Evolutionary conservation across 83 land plant species (phyloP).

Genomic region (Larix sibirica): DNA sequence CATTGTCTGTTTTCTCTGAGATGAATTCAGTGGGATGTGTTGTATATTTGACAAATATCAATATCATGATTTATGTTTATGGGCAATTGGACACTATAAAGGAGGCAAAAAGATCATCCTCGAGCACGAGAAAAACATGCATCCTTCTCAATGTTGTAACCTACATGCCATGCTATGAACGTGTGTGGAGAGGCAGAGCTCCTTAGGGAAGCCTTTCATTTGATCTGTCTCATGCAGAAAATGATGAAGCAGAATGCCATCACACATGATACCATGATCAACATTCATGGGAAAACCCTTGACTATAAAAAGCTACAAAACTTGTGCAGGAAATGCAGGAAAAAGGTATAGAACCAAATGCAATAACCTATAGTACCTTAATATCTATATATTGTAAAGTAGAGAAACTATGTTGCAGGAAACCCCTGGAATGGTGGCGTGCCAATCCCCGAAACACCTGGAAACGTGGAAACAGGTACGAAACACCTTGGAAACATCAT

Average conservation of each 20-base stretch:
- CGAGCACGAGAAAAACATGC: slow-evolving; percentile 71
- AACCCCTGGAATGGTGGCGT: too few species aligned
- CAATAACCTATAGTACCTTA: slow-evolving; percentile 80
- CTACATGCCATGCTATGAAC: slow-evolving; percentile 77
- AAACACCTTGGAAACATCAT: too few species aligned
- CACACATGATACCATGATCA: slow-evolving; percentile 88
- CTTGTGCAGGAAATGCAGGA: slow-evolving; percentile 78
- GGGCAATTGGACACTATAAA: slow-evolving; percentile 78
- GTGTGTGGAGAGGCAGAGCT: slow-evolving; percentile 88
- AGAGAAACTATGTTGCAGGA: slow-evolving; percentile 19
- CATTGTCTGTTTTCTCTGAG: slow-evolving; percentile 69
- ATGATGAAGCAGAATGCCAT: slow-evolving; percentile 78
- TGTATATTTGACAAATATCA: slow-evolving; percentile 72
- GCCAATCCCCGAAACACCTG: too few species aligned
- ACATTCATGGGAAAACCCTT: slow-evolving; percentile 64
- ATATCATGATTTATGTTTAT: slow-evolving; percentile 91
- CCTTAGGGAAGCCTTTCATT: slow-evolving; percentile 76
- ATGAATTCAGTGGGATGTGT: slow-evolving; percentile 59
- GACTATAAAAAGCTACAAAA: slow-evolving; percentile 81
- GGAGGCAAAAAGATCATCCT: slow-evolving; percentile 87
- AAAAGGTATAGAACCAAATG: slow-evolving; percentile 74
- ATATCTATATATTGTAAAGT: slow-evolving; percentile 84
- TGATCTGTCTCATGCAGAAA: slow-evolving; percentile 83
- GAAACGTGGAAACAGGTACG: too few species aligned
- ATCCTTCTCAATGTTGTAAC: slow-evolving; percentile 68